Evolutionary conservation across 1,284 basidiomycete genomes (phyloP).

Genomic region (Leccinum glutinopallens): DNA sequence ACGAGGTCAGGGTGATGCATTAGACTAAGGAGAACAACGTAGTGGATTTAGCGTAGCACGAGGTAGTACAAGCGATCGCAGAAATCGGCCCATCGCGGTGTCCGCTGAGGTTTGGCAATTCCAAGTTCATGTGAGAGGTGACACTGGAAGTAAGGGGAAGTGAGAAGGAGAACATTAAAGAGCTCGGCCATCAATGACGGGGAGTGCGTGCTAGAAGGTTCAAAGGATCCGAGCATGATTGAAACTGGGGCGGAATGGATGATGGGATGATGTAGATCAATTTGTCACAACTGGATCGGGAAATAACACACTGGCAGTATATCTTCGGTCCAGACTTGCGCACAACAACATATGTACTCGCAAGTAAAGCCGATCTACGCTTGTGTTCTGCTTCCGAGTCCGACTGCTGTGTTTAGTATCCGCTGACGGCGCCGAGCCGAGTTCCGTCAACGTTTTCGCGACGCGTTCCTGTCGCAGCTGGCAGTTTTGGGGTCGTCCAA

Average conservation of each 20-base stretch:
- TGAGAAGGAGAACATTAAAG: constrained; percentile 12
- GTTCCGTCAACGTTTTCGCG: constrained; percentile 17
- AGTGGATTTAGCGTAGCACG: constrained; percentile 30
- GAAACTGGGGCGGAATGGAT: constrained; percentile 2
- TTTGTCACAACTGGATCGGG: constrained; percentile 16
- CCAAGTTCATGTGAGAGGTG: constrained; percentile 25
- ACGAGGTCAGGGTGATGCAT: constrained; percentile 39
- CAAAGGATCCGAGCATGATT: constrained; percentile 19
- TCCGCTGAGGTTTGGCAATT: constrained; percentile 11
- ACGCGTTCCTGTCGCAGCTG: constrained; percentile 30
- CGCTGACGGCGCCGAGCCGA: constrained; percentile 17
- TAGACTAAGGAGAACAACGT: constrained; percentile 23
- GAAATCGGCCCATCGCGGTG: constrained; percentile 18
- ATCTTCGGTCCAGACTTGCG: not conserved
- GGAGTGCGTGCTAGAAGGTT: constrained; percentile 17
- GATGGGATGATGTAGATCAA: constrained; percentile 26
- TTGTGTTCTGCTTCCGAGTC: not conserved
- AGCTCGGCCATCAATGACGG: constrained; percentile 21
- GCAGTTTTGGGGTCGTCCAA: constrained; percentile 36
- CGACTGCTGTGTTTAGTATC: not conserved
- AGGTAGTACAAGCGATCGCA: constrained; percentile 31
- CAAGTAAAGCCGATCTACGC: constrained; percentile 27
- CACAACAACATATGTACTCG: constrained; percentile 12
- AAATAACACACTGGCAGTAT: constrained; percentile 5
- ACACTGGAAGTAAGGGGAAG: constrained; percentile 6